These are phyloP conservation scores for Priceomyces carsonii DNA, from an alignment of 805 yeast species.

Conservation along the genomic window DNA sequence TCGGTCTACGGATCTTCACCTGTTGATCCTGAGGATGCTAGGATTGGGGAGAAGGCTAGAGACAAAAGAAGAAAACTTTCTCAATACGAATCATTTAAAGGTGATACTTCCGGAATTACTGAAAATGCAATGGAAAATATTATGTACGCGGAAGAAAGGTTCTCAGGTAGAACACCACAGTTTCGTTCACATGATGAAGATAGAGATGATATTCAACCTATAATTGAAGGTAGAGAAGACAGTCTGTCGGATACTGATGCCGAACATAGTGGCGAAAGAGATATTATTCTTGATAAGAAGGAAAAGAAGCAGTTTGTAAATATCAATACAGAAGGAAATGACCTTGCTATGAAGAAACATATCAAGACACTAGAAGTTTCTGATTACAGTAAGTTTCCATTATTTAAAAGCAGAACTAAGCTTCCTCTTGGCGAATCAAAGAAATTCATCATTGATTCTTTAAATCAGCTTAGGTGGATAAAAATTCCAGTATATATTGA, in stretches of 20 bases:
- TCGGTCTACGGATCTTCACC: slow-evolving; percentile 33
- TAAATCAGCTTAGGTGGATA: slow-evolving; percentile 71
- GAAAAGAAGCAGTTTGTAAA: slow-evolving; percentile 17
- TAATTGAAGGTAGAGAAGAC: slow-evolving; percentile 11
- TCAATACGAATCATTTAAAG: slow-evolving; percentile 38
- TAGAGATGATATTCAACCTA: slow-evolving; percentile 14
- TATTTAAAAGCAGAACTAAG: slow-evolving; percentile 23
- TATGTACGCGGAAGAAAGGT: slow-evolving; percentile 36
- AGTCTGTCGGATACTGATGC: slow-evolving; percentile 14
- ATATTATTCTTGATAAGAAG: slow-evolving; percentile 2
- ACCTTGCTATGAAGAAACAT: slow-evolving; percentile 17
- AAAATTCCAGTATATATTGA: slow-evolving; percentile 74
- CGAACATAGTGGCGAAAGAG: slow-evolving; percentile 7
- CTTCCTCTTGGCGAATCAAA: slow-evolving; percentile 40
- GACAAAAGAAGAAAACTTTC: slow-evolving; percentile 23
- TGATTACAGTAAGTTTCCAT: slow-evolving; percentile 24
- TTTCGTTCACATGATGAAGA: slow-evolving; percentile 11
- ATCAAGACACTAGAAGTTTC: slow-evolving; percentile 13
- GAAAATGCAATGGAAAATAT: slow-evolving; percentile 36
- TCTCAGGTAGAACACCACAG: slow-evolving; percentile 14
- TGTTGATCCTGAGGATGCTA: slow-evolving; percentile 31
- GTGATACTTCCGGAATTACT: slow-evolving; percentile 40
- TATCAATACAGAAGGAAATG: slow-evolving; percentile 25
- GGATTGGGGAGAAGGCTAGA: slow-evolving; percentile 31
- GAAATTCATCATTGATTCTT: slow-evolving; percentile 44